Evolutionary conservation across 306 rosid genomes (phyloP).

Genomic region (Fragaria iinumae): DNA sequence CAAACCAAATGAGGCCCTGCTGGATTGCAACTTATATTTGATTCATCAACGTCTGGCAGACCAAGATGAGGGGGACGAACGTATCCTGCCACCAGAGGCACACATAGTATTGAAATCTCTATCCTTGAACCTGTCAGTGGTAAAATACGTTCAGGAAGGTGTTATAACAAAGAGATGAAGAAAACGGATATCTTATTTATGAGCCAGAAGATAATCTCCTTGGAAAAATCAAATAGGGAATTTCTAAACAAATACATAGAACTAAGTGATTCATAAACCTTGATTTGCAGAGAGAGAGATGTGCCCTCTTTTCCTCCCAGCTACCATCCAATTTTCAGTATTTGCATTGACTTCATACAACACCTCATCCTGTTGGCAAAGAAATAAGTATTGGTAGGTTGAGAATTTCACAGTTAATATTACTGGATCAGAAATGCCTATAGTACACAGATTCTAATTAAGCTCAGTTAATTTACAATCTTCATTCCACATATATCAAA

Average conservation of each 20-base stretch:
- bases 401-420: constrained; percentile 4
- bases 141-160: constrained; percentile 23
- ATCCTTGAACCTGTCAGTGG: constrained; percentile 73
- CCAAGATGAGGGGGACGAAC: constrained; percentile 91
- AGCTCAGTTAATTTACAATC: not conserved
- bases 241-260: not conserved
- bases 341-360: constrained; percentile 81
- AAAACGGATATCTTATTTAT: not conserved
- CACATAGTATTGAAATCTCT: constrained; percentile 73
- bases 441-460: constrained; percentile 14
- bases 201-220: not conserved
- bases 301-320: constrained; percentile 97
- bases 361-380: constrained; percentile 66
- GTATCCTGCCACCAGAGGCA: constrained; percentile 90
- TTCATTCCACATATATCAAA: constrained; percentile 6
- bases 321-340: constrained; percentile 93
- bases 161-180: not conserved
- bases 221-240: not conserved
- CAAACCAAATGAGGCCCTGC: constrained; percentile 95
- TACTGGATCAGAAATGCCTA: constrained; percentile 8
- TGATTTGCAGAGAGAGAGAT: constrained; percentile 64
- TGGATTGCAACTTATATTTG: constrained; percentile 83
- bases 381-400: constrained; percentile 9
- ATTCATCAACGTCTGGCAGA: constrained; percentile 72
- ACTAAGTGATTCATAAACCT: constrained; percentile 44